Evolutionary conservation across 2,329 filamentous ascomycete species (phyloP).

Genomic region (Hirsutella minnesotensis): DNA sequence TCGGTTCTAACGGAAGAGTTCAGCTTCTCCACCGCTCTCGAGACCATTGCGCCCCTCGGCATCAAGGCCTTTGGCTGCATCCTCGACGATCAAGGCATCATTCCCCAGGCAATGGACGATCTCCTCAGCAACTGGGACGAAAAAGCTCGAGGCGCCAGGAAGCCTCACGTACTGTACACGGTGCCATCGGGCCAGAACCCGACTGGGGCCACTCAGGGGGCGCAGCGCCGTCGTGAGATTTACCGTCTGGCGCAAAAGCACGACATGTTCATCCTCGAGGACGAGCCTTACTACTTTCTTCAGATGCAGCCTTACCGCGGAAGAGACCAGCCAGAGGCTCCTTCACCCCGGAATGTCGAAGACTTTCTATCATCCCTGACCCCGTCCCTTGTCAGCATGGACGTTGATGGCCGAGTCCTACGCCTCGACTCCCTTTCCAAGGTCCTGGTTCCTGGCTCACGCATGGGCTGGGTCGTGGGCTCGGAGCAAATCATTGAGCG

Average conservation of each 20-base stretch:
- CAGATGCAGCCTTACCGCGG: conserved; percentile 71
- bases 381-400: conserved; percentile 67
- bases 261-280: conserved; percentile 78
- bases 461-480: conserved; percentile 81
- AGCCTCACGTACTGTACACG: conserved; percentile 46
- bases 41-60: conserved; percentile 43
- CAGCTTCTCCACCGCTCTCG: conserved; percentile 66
- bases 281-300: conserved; percentile 90
- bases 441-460: conserved; percentile 71
- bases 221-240: conserved; percentile 54
- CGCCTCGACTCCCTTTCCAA: conserved; percentile 92
- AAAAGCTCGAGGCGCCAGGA: conserved; percentile 28
- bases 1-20: conserved; percentile 80
- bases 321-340: conserved; percentile 33
- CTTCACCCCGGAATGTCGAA: conserved; percentile 48
- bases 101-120: conserved; percentile 39
- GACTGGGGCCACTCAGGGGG: conserved; percentile 70
- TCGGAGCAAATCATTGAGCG: conserved; percentile 75
- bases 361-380: conserved; percentile 54
- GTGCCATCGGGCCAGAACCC: conserved; percentile 78
- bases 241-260: conserved; percentile 75
- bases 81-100: conserved; percentile 41
- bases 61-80: conserved; percentile 36
- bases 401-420: conserved; percentile 77
- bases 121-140: conserved; percentile 39